Evolutionary conservation across 78 protist species (phyloP), one percentile per base, ranked within the genome.

Genomic region (Dictyostelium brefeldianum): DNA sequence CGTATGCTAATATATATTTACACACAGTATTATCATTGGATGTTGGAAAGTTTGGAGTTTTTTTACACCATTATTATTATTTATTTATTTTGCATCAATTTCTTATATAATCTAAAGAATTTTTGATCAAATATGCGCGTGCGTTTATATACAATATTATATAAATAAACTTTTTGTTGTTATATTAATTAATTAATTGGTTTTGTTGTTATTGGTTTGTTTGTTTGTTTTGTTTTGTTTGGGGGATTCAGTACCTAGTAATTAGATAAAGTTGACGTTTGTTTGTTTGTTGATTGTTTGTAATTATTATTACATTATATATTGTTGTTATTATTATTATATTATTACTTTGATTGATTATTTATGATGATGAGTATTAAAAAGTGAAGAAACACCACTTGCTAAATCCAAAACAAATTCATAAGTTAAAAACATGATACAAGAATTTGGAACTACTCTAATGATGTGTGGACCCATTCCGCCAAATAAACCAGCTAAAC

Each of bases 351-450:
- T 64, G 12, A n/a, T 22, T 64, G n/a, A n/a, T 64, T 64, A 9
- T 36, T 36, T 36, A 31, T 46, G 29, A 69, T 73, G 46, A 73
- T 73, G 17, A 17, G 80, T 48, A 47, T 80, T 15, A 80, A 47
- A 47, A 14, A 69, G 4, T 80, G 14, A 14, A 56, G 56, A 80
- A 5, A 54, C 43, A 12, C 47, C 31, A 69, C 69, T 48, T 2
- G 78, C 80, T 11, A 87, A 8, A 77, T 87, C 83, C 0, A 87
- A 41, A 64, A 90, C 94, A 27, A 90, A 75, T 78, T 93, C 96
- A 54, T 93, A 93, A 36, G 96, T 93, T 50, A 93, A 57, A 64
- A 95, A 95, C 97, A 95, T 95, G n/a, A 95, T 95, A 29, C 96
- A 90, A 22, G 96, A 78, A 80, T 95, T 95, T 41, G 97, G 97